Evolutionary conservation across 2,329 filamentous ascomycete genomes (phyloP), one percentile per base, ranked within the genome.

Genomic region (Arthrobotrys musiformis): DNA sequence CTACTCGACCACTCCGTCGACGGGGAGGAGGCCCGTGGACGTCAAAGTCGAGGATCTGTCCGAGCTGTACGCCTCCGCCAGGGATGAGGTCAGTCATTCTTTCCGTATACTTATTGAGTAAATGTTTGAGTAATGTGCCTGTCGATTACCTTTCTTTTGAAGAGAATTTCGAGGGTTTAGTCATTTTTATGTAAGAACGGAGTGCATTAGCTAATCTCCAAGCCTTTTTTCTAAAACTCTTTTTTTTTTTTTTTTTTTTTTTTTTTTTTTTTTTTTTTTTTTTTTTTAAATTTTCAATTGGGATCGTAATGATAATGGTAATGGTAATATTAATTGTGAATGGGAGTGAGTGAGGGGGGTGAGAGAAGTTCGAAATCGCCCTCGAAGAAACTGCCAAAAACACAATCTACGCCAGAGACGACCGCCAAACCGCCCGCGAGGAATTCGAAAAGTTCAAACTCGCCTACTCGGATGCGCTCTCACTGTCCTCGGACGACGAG

Each of bases 341-440:
- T n/a, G n/a, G n/a, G n/a, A n/a, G n/a, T n/a, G n/a, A n/a, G n/a
- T n/a, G n/a, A n/a, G n/a, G n/a, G n/a, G n/a, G n/a, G n/a, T n/a
- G n/a, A n/a, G n/a, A n/a, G 40, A 50, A 82, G 81, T 87, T 87
- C 79, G 86, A 87, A 69, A 86, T 86, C 33, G 86, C 86, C 30
- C 83, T 84, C 67, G 86, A 87, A 84, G 72, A 79, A 76, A 79
- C 79, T 8, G 54, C 86, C 78, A 87, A 87, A 82, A 85, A 86
- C 70, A 86, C 86, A 9, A 85, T 87, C 33, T 89, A 89, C 81
- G 87, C 87, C 1, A 83, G 85, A 17, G 86, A 86, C 26, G 87
- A 89, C 77, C 83, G 87, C 3, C 85, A 84, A 17, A 87, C 87
- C 24, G 87, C 87, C 33, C 81, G 85, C 9, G 86, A 87, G 80